Evolutionary conservation across 768 basidiomycete genomes (phyloP).

Genomic region (Suillus bovinus): DNA sequence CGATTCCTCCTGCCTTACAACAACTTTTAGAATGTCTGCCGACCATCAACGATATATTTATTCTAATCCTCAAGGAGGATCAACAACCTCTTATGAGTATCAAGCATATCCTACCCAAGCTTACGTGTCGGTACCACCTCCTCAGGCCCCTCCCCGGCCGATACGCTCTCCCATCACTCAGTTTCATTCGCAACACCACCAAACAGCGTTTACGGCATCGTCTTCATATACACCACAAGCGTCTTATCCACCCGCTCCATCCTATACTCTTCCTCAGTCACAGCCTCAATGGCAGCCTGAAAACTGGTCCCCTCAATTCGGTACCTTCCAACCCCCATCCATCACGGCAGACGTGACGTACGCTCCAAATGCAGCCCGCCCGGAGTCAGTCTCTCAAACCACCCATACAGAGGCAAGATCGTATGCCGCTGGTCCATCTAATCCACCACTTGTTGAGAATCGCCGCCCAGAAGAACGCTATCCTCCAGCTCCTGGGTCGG

Average conservation of each 20-base stretch:
- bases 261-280: conserved; percentile 29
- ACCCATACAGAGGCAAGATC: conserved; percentile 33
- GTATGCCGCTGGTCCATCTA: conserved; percentile 27
- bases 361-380: conserved; percentile 31
- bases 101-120: conserved; percentile 38
- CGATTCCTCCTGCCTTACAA: conserved; percentile 19
- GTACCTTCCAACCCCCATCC: conserved; percentile 35
- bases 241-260: conserved; percentile 30
- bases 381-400: conserved; percentile 30
- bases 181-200: conserved; percentile 33
- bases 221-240: conserved; percentile 31
- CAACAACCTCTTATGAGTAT: conserved; percentile 50
- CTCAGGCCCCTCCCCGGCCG: conserved; percentile 32
- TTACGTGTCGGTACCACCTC: conserved; percentile 26
- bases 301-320: conserved; percentile 37
- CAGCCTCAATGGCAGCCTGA: conserved; percentile 42
- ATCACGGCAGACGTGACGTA: conserved; percentile 38
- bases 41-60: conserved; percentile 56
- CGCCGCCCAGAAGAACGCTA: conserved; percentile 36
- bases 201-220: conserved; percentile 24
- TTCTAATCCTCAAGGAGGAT: conserved; percentile 43
- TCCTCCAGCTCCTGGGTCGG: conserved; percentile 26
- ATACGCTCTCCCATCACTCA: conserved; percentile 33
- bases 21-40: conserved; percentile 40
- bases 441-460: conserved; percentile 34